Conservation (phyloP, 2,329 filamentous ascomycete genomes). For the Alternaria sp. region DNA sequence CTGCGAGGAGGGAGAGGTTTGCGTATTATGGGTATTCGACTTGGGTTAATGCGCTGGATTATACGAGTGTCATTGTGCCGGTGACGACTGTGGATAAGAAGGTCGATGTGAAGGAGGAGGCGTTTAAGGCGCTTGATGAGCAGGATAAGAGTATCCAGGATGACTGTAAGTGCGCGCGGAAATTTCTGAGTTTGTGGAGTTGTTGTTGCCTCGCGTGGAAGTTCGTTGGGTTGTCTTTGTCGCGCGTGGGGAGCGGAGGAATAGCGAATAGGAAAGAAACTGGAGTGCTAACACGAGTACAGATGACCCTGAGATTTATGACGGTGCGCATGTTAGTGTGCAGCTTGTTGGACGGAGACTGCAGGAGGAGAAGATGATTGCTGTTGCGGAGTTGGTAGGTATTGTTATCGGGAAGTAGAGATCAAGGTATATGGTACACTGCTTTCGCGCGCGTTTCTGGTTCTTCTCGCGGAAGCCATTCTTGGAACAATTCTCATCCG, state of each 20-base stretch:
- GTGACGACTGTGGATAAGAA: constrained; percentile 41
- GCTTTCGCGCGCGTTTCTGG: too few relatives aligned
- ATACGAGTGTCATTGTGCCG: constrained; percentile 43
- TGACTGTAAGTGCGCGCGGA: constrained; percentile 11
- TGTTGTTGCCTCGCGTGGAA: too few relatives aligned
- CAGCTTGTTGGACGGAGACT: constrained; percentile 47
- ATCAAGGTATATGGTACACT: too few relatives aligned
- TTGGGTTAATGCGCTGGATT: constrained; percentile 42
- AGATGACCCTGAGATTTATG: constrained; percentile 48
- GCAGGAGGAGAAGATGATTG: constrained; percentile 50
- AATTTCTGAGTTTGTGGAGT: too few relatives aligned
- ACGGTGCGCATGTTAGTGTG: constrained; percentile 47
- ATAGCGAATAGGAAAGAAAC: too few relatives aligned
- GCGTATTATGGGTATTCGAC: constrained; percentile 43
- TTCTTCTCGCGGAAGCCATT: too few relatives aligned
- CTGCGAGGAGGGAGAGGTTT: constrained; percentile 37
- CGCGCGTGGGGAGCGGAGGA: too few relatives aligned
- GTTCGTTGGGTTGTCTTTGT: too few relatives aligned
- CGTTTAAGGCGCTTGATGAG: constrained; percentile 34
- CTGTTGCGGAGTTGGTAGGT: constrained; percentile 42
- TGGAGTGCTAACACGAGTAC: too few relatives aligned
- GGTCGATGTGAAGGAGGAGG: constrained; percentile 32
- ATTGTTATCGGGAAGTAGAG: constrained; percentile 25
- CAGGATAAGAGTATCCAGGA: constrained; percentile 33
- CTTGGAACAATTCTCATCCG: too few relatives aligned